Percentiles rank a stretch among this genome's conserved stretches.
These are phyloP conservation scores for Sporothrix humicola DNA, from an alignment of 2,329 filamentous ascomycete genomes.

Conservation along the genomic window DNA sequence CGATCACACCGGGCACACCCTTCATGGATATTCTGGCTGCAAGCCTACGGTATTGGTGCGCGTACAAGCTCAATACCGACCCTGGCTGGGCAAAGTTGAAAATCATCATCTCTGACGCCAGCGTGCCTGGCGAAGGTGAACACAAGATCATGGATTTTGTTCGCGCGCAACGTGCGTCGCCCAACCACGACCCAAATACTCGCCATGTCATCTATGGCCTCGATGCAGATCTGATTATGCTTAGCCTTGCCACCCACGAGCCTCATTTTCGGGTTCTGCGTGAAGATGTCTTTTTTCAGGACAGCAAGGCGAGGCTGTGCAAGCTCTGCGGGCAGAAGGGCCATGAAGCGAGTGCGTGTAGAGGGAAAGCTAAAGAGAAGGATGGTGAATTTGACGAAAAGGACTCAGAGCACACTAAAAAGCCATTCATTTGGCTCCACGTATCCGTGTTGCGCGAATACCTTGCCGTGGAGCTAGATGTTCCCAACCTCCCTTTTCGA, in stretches of 20 bases:
- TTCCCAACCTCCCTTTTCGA: slow-evolving; percentile 80
- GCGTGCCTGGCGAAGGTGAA: slow-evolving; percentile 95
- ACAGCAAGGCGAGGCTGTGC: slow-evolving; percentile 81
- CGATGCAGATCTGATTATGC: slow-evolving; percentile 98
- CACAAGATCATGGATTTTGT: slow-evolving; percentile 99
- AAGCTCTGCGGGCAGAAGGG: slow-evolving; percentile 90
- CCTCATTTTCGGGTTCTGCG: slow-evolving; percentile 94
- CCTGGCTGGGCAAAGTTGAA: slow-evolving; percentile 95
- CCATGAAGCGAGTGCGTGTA: slow-evolving; percentile 86
- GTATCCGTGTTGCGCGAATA: slow-evolving; percentile 92
- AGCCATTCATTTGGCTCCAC: slow-evolving; percentile 98
- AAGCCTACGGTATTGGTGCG: slow-evolving; percentile 93
- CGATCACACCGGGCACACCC: slow-evolving; percentile 93
- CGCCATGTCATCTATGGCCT: slow-evolving; percentile 97
- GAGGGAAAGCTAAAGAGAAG: slow-evolving; percentile 77
- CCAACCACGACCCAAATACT: slow-evolving; percentile 94
- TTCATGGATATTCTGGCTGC: slow-evolving; percentile 97
- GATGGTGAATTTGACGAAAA: slow-evolving; percentile 83
- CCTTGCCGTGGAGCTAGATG: slow-evolving; percentile 83
- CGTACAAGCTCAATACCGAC: slow-evolving; percentile 97
- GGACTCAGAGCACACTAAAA: slow-evolving; percentile 69
- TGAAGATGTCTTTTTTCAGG: slow-evolving; percentile 95
- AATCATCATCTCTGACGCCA: slow-evolving; percentile 97
- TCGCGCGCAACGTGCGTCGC: slow-evolving; percentile 86
- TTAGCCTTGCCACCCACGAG: slow-evolving; percentile 95